A percentile compares a stretch with the other conserved stretches of the same genome.
Evolutionary conservation across 1,284 basidiomycete species (phyloP).

Genomic region (Microbotryomycetes sp.): DNA sequence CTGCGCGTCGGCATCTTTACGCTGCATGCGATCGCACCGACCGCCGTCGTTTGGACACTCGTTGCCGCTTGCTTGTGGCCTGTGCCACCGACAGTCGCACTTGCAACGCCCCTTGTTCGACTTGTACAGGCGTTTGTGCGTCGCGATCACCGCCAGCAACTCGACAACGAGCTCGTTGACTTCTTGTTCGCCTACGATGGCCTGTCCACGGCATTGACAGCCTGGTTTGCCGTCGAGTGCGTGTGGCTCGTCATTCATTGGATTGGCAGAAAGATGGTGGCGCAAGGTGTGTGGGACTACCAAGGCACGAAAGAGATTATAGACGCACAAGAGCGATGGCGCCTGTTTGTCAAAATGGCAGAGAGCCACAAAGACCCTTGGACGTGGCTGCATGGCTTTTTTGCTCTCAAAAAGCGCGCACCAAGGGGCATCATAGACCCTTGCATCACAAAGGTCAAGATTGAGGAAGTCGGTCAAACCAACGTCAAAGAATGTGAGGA

Average conservation of each 20-base stretch:
- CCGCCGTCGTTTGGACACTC: constrained; percentile 1
- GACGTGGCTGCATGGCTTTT: constrained; percentile 19
- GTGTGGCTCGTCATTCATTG: constrained; percentile 2
- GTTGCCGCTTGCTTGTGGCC: constrained; percentile 1
- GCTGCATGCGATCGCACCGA: constrained; percentile 3
- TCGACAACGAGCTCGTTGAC: constrained; percentile 1
- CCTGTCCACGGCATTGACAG: not conserved
- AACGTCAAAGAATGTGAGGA: constrained; percentile 25
- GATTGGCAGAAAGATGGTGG: not conserved
- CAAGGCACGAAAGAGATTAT: not conserved
- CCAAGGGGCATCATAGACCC: constrained; percentile 17
- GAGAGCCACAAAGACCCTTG: constrained; percentile 13
- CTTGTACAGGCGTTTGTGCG: not conserved
- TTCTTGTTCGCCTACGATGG: constrained; percentile 3
- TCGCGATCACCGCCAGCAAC: not conserved
- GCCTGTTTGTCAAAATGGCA: constrained; percentile 18
- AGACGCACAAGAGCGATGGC: constrained; percentile 20
- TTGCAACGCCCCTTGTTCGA: not conserved
- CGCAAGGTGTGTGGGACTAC: constrained; percentile 3
- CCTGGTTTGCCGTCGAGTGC: constrained; percentile 7
- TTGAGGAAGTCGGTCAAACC: constrained; percentile 19
- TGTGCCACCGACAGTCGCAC: constrained; percentile 14
- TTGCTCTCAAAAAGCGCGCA: constrained; percentile 6
- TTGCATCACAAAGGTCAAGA: constrained; percentile 6
- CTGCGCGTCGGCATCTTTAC: not conserved